Base-by-base conservation (phyloP, 176 grass and related monocot genomes). In the Neostapfia colusana region DNA sequence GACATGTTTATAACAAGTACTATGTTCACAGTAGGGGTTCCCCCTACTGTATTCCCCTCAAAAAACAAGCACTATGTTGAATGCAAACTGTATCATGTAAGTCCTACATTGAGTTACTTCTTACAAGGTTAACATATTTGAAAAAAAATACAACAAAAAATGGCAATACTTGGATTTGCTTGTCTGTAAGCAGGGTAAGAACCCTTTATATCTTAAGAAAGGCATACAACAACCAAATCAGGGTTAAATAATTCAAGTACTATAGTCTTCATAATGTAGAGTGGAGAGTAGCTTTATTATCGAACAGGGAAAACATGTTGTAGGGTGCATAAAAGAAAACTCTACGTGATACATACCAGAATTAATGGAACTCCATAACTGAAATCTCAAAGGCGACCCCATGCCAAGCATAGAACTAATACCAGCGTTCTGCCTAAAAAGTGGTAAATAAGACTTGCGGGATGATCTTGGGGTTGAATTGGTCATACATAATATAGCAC, bases 301-400 rank as follows among this genome's bases (percentile, higher is more conserved):
- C 65, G 1, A 44, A 44, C 10, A 50, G 45, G 21, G 36, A 83
- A 75, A 65, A 12, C n/a, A 46, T 27, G 2, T 55, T 46, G 40
- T 15, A 15, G 74, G 37, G 43, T 56, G 36, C 7, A 25, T 69
- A 14, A 49, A 73, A 34, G 10, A 70, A 5, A 50, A 49, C 51
- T 10, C 48, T 79, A 23, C 57, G 60, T 43, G 25, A 53, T 26
- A 21, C 34, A 65, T 82, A 95, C 95, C 95, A 87, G 87, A 90
- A 75, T 76, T 92, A 70, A 95, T 92, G 65, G 83, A 80, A 84
- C 81, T 92, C 95, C 95, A 94, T 41, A 88, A 74, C 59, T 92
- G 84, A 69, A 97, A 93, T 69, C 86, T 90, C 70, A 99, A 95
- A 76, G 89, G 87, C 0, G 81, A 87, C 34, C 85, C 79, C 35